Evolutionary conservation across 495 filamentous ascomycete species (phyloP).

Genomic region (Hapsidospora chrysogenum): DNA sequence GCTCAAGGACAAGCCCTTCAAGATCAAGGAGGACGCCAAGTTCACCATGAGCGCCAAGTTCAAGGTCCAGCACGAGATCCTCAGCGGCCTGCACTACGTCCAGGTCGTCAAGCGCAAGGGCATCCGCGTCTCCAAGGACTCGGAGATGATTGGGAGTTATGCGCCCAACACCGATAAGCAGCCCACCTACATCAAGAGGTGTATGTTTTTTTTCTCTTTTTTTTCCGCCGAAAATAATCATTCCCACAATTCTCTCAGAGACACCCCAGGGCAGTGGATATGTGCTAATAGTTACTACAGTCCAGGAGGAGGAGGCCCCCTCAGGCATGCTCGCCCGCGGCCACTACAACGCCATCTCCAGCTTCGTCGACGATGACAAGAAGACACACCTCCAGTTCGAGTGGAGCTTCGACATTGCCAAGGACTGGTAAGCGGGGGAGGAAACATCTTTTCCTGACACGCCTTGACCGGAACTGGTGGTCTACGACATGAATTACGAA

Average conservation of each 20-base stretch:
- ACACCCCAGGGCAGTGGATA: too few relatives aligned
- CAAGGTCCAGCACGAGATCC: conserved; percentile 88
- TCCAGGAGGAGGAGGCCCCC: conserved; percentile 78
- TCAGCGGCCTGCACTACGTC: conserved; percentile 87
- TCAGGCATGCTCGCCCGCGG: conserved; percentile 76
- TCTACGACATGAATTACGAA: too few relatives aligned
- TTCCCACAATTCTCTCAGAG: too few relatives aligned
- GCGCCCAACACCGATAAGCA: conserved; percentile 75
- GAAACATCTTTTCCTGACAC: too few relatives aligned
- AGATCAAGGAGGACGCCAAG: conserved; percentile 82
- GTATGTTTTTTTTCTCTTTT: conserved; percentile 34
- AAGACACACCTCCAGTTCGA: conserved; percentile 74
- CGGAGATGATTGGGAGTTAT: conserved; percentile 95
- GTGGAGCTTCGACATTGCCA: conserved; percentile 88
- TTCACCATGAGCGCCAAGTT: conserved; percentile 90
- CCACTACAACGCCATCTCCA: conserved; percentile 67
- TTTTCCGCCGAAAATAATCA: background rate
- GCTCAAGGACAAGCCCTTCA: conserved; percentile 81
- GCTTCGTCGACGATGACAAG: conserved; percentile 86
- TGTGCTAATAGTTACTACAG: conserved; percentile 28
- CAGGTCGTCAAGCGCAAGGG: conserved; percentile 82
- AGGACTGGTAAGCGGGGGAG: conserved; percentile 54
- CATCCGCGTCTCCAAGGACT: conserved; percentile 68
- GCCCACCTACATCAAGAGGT: conserved; percentile 73
- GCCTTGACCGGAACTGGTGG: too few relatives aligned